Base-by-base conservation (phyloP, 768 basidiomycete genomes). In the Mycena belliarum region DNA sequence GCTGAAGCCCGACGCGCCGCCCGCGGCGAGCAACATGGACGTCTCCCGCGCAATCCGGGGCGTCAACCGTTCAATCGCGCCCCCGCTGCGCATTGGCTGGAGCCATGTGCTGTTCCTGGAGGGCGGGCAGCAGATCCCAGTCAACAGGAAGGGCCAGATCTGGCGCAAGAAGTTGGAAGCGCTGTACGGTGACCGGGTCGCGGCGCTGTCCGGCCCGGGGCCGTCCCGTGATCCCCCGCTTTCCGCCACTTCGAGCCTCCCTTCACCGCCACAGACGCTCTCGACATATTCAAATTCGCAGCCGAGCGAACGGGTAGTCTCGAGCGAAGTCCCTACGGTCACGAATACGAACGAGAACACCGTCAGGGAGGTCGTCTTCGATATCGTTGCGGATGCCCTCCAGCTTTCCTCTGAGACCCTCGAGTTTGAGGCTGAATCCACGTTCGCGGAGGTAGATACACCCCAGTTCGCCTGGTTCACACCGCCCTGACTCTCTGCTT, bases 21-120 rank as follows among this genome's bases (percentile, higher is more conserved):
- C 63, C 4, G 33, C 12, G 6, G 44, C 60, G 24, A 59, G 49
- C 6, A 57, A 65, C 20, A 32, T 66, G 11, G 72, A 72, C 11
- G 65, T 75, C 21, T 68, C 70, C 11, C 64, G 69, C 6, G 67
- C 66, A 1, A 58, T 75, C 20, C 65, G 69, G 7, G 20, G 61
- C 7, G 63, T 71, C 6, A 75, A 75, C 55, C 67, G 71, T 28
- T 63, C 59, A 10, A 69, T 75, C 20, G 62, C 71, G 1, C 73
- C 73, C 32, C 72, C 72, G 29, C 54, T 75, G 43, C 67, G 73
- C 10, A 73, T 75, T 32, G 66, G 65, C 0, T 73, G 72, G 73
- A 54, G 70, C 0, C 64, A 68, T n/a, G 71, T 75, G 9, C 51
- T 73, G 4, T 55, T 75, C 35, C 49, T 75, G 16, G 54, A 66